Evolutionary conservation across 306 rosid genomes (phyloP), one percentile per base, ranked within the genome.

Genomic region (Cucumis cinereus): DNA sequence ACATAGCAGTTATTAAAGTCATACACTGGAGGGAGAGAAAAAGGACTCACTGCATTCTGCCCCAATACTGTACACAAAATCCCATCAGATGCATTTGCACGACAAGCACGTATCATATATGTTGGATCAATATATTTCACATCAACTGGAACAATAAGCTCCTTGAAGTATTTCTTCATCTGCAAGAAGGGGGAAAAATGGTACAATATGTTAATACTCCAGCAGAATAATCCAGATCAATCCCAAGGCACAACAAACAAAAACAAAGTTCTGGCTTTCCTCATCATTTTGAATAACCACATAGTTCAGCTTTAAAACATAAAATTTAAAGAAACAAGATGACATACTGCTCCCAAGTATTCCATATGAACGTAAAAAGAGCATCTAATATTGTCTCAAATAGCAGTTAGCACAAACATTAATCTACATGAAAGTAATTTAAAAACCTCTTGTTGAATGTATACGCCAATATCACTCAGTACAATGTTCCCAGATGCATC

Each of bases 71-170:
- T 82, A 73, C 99, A 95, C 57, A 92, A 81, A 85, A 95, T 95
- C 83, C 98, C 98, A 86, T 95, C 99, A 41, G 98, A 95, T 76
- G 99, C 99, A 75, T 95, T 95, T 80, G 98, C 99, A 30, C 99
- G 98, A 76, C 86, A 79, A 5, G 97, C 98, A 35, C 99, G 99
- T 78, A 95, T 92, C 98, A 95, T 95, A 82, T 95, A 95, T 0
- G 98, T 95, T 38, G 99, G 99, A 85, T 95, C 99, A 77, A 95
- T 90, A 76, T 89, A 95, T 85, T 95, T 95, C 81, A 92, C 92
- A 72, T 95, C 99, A 77, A 88, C 99, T 35, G 96, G 90, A 85
- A 85, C 81, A 28, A 87, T 93, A 35, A 87, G 75, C 81, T 86
- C 98, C 88, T 84, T 92, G 77, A 90, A 94, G 80, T 80, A 71